Evolutionary conservation across 192 early-diverging fungal species (phyloP), one percentile per base, ranked within the genome.

Genomic region (Backusella westeae): DNA sequence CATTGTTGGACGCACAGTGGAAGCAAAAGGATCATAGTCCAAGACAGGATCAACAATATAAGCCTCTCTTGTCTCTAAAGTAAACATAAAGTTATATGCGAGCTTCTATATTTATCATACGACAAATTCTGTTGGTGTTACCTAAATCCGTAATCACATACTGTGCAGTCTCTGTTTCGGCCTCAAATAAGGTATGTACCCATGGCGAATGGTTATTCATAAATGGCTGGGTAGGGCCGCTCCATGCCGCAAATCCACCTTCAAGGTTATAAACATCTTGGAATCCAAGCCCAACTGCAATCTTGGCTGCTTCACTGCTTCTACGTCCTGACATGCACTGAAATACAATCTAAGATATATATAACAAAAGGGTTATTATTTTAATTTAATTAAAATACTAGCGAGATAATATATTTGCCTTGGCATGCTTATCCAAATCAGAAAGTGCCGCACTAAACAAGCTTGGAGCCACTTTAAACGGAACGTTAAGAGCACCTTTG

Each of bases 151-250:
- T 75, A 5, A 81, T 73, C 41, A 81, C 42, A 44, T 75, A 81
- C 39, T 81, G 76, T 34, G 80, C 80, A 4, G 80, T 78, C 21
- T 78, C 80, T 26, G 80, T 81, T 3, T 73, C 73, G 17, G 6
- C 14, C 21, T 78, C 80, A 66, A 81, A 53, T 17, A 81, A 35
- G 14, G 80, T 75, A 59, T 81, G 76, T 1, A 81, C 69, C 69
- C 76, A 75, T 52, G 80, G 76, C 15, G 80, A 78, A 67, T 81
- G 80, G 21, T 81, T 81, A 15, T 81, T 78, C 19, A 46, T 49
- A 29, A 77, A 81, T 2, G 76, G 68, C 39, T 81, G 73, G 23
- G 71, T n/a, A n/a, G 80, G 80, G 14, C 74, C 39, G 17, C 6
- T 69, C 34, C 77, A 67, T 52, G 35, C 59, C 52, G 38, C 36